Percentiles rank a stretch among this genome's conserved stretches.
These are phyloP conservation scores for Desmodesmus armatus DNA, from an alignment of 139 green algal genomes.

Conservation along the genomic window DNA sequence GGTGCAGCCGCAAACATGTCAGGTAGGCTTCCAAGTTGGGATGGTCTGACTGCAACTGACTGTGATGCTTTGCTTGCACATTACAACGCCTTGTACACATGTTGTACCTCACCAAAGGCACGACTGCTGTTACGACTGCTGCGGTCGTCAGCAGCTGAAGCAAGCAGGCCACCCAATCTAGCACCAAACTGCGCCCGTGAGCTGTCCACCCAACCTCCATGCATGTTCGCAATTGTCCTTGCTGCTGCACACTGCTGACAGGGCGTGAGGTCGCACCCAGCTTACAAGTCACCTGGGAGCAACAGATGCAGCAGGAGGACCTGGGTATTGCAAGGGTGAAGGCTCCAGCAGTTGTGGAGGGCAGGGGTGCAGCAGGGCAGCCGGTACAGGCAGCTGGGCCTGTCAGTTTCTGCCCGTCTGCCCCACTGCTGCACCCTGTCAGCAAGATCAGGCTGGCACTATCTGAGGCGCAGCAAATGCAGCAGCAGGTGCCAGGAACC, in stretches of 20 bases:
- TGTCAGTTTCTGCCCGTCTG: neutral
- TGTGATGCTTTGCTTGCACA: no score
- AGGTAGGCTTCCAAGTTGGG: neutral
- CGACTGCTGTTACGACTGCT: neutral
- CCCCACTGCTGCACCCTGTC: neutral
- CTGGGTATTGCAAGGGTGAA: constrained; percentile 11
- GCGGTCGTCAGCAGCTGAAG: no score
- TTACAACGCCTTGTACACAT: neutral
- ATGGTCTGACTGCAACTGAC: no score
- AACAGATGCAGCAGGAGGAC: constrained; percentile 16
- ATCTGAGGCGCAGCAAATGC: no score
- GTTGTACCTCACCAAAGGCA: neutral
- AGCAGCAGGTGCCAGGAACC: no score
- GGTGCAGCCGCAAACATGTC: neutral
- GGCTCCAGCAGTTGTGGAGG: neutral
- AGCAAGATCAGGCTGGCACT: no score
- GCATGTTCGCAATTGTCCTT: neutral
- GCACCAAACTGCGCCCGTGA: neutral
- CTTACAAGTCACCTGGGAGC: neutral
- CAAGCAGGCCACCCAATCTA: neutral
- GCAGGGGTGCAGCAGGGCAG: neutral
- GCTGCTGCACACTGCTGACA: neutral
- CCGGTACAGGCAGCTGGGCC: neutral
- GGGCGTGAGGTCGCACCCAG: neutral
- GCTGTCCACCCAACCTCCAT: neutral